phyloP scores from a whole-genome alignment of 345 rosid genomes.

The Syzygium oleosum region DNA sequence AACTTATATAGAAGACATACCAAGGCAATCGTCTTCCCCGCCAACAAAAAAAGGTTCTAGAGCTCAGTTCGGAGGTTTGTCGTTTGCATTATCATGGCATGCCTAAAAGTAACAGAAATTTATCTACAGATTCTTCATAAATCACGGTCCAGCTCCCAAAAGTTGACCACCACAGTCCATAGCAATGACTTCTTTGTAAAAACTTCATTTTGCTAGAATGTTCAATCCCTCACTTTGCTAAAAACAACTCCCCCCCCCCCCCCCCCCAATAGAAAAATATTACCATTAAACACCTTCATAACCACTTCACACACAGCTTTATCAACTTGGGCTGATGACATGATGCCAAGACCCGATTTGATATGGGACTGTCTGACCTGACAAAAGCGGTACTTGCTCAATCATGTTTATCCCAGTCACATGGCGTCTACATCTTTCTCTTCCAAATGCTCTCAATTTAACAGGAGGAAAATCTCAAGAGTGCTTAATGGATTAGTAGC shows the following conservation, averaged over 20 bases:
- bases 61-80: neutral
- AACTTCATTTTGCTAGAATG: neutral
- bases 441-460: neutral
- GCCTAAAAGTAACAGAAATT: neutral
- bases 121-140: neutral
- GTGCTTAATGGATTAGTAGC: neutral
- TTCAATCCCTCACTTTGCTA: neutral
- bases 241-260: neutral
- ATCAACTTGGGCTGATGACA: neutral
- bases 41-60: neutral
- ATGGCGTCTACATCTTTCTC: neutral
- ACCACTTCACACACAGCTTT: neutral
- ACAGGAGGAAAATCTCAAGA: neutral
- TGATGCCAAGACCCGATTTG: neutral
- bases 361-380: neutral
- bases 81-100: neutral
- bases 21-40: too few species aligned
- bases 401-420: neutral
- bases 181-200: neutral
- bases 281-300: neutral
- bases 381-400: neutral
- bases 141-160: neutral
- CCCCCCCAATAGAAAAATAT: neutral
- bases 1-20: too few species aligned
- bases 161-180: neutral